Evolutionary conservation across 176 grass and related monocot genomes (phyloP), one percentile per base, ranked within the genome.

Genomic region (Carex cristatella): DNA sequence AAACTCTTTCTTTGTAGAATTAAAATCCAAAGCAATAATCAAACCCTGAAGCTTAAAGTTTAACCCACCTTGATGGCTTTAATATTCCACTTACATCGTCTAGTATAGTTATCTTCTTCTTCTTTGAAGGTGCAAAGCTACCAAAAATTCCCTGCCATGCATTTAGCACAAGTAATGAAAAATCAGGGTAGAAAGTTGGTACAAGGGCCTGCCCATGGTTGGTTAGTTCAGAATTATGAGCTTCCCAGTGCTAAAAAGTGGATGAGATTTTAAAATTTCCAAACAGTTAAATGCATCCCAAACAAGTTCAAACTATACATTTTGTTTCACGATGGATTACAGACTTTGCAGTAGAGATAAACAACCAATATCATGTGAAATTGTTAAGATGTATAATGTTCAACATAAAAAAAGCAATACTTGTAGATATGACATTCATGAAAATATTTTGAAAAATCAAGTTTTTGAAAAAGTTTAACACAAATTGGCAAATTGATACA

Each of bases 61-160:
- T 48, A 42, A 35, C 2, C 11, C 67, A 94, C 94, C 90, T 97
- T 57, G 82, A 84, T 69, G 94, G 94, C 83, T 94, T 97, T 49
- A 97, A 67, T 53, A 97, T 90, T 74, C 94, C 94, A 32, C 79
- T 97, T n/a, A 92, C 85, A 88, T 90, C 84, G 10, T 91, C 84
- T 66, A 94, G 89, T 87, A 93, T 92, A 7, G 90, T 74, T 78
- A 88, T 31, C 9, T 61, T 93, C 69, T 71, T 90, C 84, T 89
- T 87, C 67, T 92, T 92, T 0, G 85, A 92, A 19, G 63, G 81
- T 73, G 19, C 61, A 18, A 94, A 83, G 27, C 0, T 48, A 69
- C 86, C 90, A 60, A 92, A 3, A 49, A 95, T 73, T 42, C 91
- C 88, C 95, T 94, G 88, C 27, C 48, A 85, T 59, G 59, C 70